These are phyloP conservation scores for Suillus bovinus DNA, from an alignment of 768 basidiomycete species.

Conservation along the genomic window DNA sequence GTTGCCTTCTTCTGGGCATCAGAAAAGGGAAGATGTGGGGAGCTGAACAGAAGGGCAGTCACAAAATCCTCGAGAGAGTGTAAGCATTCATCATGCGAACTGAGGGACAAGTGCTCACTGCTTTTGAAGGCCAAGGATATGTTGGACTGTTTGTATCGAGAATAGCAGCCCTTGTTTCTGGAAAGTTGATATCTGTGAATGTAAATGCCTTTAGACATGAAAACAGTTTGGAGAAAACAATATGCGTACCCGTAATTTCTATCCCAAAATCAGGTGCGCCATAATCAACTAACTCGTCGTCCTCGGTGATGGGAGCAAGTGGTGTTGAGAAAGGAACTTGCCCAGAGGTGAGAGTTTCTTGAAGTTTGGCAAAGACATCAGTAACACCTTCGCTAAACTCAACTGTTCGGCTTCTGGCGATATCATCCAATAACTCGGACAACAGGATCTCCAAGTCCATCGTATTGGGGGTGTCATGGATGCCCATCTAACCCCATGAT, in stretches of 20 bases:
- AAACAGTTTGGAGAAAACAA: neutral
- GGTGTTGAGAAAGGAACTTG: neutral
- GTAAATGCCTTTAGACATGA: neutral
- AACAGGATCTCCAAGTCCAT: neutral
- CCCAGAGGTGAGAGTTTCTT: neutral
- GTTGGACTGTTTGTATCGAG: neutral
- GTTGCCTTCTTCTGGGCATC: conserved; percentile 28
- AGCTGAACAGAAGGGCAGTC: conserved; percentile 30
- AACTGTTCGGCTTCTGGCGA: neutral
- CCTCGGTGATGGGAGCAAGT: neutral
- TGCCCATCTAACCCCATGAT: too few species aligned
- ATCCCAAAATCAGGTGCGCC: neutral
- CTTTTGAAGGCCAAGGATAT: neutral
- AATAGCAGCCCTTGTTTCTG: neutral
- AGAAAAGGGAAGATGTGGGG: conserved; percentile 29
- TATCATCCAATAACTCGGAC: neutral
- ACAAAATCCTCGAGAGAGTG: conserved; percentile 12
- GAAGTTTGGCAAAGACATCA: neutral
- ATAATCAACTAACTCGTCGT: neutral
- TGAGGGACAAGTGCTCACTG: neutral
- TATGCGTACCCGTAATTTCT: neutral
- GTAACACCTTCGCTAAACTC: neutral
- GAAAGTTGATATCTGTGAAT: neutral
- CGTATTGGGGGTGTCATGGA: neutral
- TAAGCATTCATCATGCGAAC: neutral